Percentiles rank a stretch among this genome's conserved stretches.
phyloP scores from a whole-genome alignment of 2,329 filamentous ascomycete species.

The Phialocephala sp. region DNA sequence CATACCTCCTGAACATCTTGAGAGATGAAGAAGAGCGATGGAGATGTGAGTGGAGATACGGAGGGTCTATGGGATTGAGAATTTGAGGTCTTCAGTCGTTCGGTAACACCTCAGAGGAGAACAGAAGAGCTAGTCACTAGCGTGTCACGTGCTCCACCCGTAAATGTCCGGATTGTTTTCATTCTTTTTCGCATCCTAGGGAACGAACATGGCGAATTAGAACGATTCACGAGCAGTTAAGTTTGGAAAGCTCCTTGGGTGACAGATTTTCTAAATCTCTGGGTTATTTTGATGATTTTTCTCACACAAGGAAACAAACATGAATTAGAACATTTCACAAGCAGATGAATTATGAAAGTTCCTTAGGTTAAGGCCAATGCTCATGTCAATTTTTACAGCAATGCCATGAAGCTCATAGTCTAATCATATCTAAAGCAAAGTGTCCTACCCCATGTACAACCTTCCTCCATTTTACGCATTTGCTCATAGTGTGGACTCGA shows the following conservation, averaged over 20 bases:
- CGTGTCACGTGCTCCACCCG: not conserved
- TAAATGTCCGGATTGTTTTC: not conserved
- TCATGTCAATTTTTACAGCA: not conserved
- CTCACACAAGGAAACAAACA: too few relatives aligned
- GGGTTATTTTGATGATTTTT: too few relatives aligned
- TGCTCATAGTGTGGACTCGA: slow-evolving; percentile 44
- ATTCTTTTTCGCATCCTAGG: not conserved
- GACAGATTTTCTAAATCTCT: too few relatives aligned
- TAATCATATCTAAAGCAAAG: slow-evolving; percentile 10
- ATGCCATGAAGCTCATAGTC: slow-evolving; percentile 9
- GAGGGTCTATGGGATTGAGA: slow-evolving; percentile 49
- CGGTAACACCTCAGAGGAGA: not conserved
- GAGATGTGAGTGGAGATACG: slow-evolving; percentile 59
- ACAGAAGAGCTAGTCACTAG: not conserved
- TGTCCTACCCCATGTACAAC: not conserved
- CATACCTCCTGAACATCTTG: slow-evolving; percentile 86
- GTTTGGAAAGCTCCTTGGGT: too few relatives aligned
- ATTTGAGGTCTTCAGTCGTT: slow-evolving; percentile 28
- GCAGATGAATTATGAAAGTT: too few relatives aligned
- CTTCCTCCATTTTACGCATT: not conserved
- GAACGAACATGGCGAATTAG: not conserved
- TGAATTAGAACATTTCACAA: too few relatives aligned
- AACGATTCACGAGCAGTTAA: not conserved
- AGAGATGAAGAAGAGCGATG: slow-evolving; percentile 70
- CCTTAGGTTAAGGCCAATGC: not conserved